Base-by-base conservation (phyloP, 495 filamentous ascomycete genomes). In the Delitschia confertaspora region DNA sequence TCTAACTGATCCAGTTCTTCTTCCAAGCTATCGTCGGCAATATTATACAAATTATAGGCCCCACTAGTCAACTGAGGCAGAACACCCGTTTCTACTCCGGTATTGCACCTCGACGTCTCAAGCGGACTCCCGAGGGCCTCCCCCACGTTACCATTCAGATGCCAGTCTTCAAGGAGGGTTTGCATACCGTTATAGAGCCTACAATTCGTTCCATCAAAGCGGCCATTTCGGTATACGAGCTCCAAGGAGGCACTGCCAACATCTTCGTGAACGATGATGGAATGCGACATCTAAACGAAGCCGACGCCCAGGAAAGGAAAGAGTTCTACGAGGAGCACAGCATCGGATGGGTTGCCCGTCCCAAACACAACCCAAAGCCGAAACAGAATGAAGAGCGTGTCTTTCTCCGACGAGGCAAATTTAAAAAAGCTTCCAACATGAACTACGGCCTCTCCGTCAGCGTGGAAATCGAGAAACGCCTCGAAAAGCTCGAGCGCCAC, bases 351-450 rank as follows among this genome's bases (percentile, higher is more conserved):
- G 56, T 58, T 23, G 49, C 63, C 4, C 57, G 63, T 9, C 61
- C 78, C 17, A 65, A 65, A 40, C 76, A 83, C 56, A 74, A 78
- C 42, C 68, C 71, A 8, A 71, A 70, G 33, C 55, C 53, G 14
- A 55, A 53, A 3, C 17, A 36, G 37, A 60, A 42, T 45, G 51
- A 63, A 14, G 54, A 59, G 26, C 42, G 50, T 16, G 35, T 35
- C 4, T 82, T 80, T 57, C 49, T 74, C 19, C 71, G 79, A 8
- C 64, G 71, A 5, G 79, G 79, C 33, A 82, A 82, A 57, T 83
- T 83, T 66, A 83, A 83, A 66, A 83, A 82, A 42, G 78, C 78
- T 18, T 80, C 76, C 20, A 83, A 83, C 60, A 83, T 83, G 79
- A 83, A 83, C 58, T 83, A 78, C 37, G 75, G 71, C 7, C 55